Evolutionary conservation across 2,329 filamentous ascomycete genomes (phyloP), one percentile per base, ranked within the genome.

Genomic region (Cordyceps cicadae): DNA sequence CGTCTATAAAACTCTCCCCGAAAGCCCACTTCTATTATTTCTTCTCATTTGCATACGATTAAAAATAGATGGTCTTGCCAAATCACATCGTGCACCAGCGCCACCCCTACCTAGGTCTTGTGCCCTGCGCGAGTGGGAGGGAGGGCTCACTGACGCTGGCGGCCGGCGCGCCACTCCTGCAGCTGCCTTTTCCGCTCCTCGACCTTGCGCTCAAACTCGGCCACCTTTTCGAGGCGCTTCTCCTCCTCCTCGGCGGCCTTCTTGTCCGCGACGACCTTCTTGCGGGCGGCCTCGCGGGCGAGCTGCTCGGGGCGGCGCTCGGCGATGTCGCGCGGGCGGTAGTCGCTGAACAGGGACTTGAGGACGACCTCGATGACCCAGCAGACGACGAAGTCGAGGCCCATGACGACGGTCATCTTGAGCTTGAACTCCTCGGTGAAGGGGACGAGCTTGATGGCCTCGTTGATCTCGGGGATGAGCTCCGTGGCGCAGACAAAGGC

Each of bases 401-500:
- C 74, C 94, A 99, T 99, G 69, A 90, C 81, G 0, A 77, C 74
- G 0, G 91, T 95, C 78, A 99, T 86, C 57, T 88, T 93, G 49
- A 82, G 71, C 80, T 96, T 96, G 83, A 99, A 99, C 68, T 96
- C 90, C 3, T 81, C 81, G 37, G 80, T 88, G 75, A 99, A 99
- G 3, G 90, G 90, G 5, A 99, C 94, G 0, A 99, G 86, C 70
- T 89, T 91, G 77, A 99, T 87, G 74, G 90, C 87, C 75, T 93
- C 84, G 76, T 97, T 99, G 74, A 99, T 86, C 72, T 97, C 94
- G 2, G 94, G 94, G 54, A 97, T 81, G 69, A 99, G 91, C 74
- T 99, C 94, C 1, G 93, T 95, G 7, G 92, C 93, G 76, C 93
- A 97, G 52, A 88, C 87, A 75, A 99, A 97, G 6, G 94, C 93